A percentile compares a stretch with the other conserved stretches of the same genome.
Conservation (phyloP, 257 asterid genomes). For the Striga asiatica region DNA sequence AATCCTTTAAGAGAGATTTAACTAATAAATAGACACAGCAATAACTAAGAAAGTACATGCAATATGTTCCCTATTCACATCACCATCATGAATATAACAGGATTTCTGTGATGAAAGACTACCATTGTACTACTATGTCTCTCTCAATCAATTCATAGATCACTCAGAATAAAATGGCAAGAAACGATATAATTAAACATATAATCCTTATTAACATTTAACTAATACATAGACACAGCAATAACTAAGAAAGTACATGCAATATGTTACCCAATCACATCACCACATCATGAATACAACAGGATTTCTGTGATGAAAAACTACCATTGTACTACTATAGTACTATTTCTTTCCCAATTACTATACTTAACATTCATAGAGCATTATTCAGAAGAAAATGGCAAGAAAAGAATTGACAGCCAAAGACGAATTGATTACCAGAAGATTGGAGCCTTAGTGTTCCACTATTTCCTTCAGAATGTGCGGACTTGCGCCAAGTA, state of each 20-base stretch:
- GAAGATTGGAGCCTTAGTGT: constrained; percentile 38
- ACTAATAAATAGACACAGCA: constrained; percentile 2
- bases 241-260: not conserved
- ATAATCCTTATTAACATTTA: not conserved
- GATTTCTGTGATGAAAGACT: not conserved
- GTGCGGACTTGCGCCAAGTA: constrained; percentile 63
- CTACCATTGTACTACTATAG: not conserved
- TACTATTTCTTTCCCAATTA: not conserved
- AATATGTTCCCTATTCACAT: constrained; percentile 1
- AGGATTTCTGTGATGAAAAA: not conserved
- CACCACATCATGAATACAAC: not conserved
- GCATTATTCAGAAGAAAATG: not conserved
- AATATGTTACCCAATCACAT: constrained; percentile 1
- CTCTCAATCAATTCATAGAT: too few species aligned
- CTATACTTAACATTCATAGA: not conserved
- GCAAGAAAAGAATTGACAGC: constrained; percentile 8
- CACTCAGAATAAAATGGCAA: too few species aligned
- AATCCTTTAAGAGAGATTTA: not conserved
- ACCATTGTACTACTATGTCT: constrained; percentile 1
- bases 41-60: not conserved
- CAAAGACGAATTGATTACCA: constrained; percentile 44
- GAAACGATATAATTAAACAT: not conserved
- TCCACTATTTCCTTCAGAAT: constrained; percentile 50
- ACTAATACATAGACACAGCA: constrained; percentile 2
- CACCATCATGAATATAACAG: not conserved